Conservation (phyloP, 2,329 filamentous ascomycete genomes). For the Cercospora brassicicola region DNA sequence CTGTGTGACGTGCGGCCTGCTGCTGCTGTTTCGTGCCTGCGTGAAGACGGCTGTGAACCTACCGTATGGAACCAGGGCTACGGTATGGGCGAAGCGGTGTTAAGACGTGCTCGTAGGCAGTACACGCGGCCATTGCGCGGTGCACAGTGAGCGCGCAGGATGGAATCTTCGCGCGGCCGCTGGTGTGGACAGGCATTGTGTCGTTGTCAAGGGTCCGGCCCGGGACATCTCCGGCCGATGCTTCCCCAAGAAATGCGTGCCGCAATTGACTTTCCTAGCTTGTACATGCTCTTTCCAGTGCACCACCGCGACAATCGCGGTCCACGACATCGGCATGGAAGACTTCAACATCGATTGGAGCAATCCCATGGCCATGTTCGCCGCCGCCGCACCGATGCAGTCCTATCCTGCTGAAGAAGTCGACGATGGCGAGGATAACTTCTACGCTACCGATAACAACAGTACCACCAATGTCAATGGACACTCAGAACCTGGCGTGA, state of each 20-base stretch:
- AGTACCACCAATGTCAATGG: constrained; percentile 8
- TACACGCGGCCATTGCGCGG: neutral
- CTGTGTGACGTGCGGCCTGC: neutral
- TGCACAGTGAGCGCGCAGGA: neutral
- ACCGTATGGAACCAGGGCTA: neutral
- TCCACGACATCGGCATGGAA: neutral
- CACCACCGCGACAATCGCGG: neutral
- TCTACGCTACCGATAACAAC: constrained; percentile 24
- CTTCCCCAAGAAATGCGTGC: neutral
- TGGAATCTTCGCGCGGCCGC: neutral
- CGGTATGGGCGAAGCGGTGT: neutral
- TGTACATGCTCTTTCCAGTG: neutral
- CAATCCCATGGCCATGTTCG: constrained; percentile 27
- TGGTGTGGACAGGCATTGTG: neutral
- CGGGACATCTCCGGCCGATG: neutral
- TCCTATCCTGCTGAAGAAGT: constrained; percentile 17
- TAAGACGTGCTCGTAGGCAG: neutral
- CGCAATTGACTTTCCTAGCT: neutral
- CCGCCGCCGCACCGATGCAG: constrained; percentile 12
- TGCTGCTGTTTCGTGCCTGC: neutral
- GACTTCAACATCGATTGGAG: constrained; percentile 29
- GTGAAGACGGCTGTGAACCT: neutral
- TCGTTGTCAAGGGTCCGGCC: neutral
- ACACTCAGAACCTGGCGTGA: constrained; percentile 24
- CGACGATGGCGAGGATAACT: constrained; percentile 30